Percentiles rank a stretch among this genome's conserved stretches.
These are phyloP conservation scores for Saccharomyces uvarum DNA, from an alignment of 1,139 yeast genomes.

Conservation along the genomic window DNA sequence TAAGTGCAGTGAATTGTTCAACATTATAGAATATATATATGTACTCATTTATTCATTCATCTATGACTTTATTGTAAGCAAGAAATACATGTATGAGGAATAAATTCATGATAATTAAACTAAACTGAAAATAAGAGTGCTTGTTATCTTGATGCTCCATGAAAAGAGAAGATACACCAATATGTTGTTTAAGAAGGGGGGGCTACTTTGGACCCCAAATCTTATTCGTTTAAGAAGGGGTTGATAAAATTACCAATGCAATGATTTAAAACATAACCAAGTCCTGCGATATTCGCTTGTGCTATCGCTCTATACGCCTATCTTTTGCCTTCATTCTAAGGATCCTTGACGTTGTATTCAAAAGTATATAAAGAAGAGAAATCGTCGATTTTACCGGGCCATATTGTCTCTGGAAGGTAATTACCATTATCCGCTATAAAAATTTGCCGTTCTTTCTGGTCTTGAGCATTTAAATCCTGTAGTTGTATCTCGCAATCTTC, in stretches of 20 bases:
- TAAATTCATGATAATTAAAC: background rate
- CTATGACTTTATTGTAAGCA: background rate
- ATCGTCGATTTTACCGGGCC: slow-evolving; percentile 39
- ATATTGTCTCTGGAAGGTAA: slow-evolving; percentile 46
- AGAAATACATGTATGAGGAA: background rate
- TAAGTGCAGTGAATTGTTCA: background rate
- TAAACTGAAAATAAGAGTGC: background rate
- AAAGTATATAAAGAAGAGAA: slow-evolving; percentile 24
- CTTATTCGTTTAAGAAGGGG: background rate
- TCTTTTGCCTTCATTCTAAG: background rate
- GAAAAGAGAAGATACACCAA: background rate
- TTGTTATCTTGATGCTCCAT: background rate
- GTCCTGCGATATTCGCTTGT: too few relatives aligned
- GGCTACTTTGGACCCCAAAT: background rate
- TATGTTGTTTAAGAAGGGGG: background rate
- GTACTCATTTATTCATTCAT: background rate
- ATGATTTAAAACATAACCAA: too few relatives aligned
- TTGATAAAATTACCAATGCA: background rate
- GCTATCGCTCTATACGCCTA: background rate
- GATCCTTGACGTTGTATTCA: slow-evolving; percentile 18
- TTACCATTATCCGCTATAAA: slow-evolving; percentile 43
- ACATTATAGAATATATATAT: background rate
- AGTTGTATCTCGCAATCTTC: slow-evolving; percentile 37
- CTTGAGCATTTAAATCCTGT: slow-evolving; percentile 35
- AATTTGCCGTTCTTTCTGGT: slow-evolving; percentile 34